Percentiles rank a stretch among this genome's conserved stretches.
These are phyloP conservation scores for Cynara cardunculus DNA, from an alignment of 129 eudicot species.

Conservation along the genomic window DNA sequence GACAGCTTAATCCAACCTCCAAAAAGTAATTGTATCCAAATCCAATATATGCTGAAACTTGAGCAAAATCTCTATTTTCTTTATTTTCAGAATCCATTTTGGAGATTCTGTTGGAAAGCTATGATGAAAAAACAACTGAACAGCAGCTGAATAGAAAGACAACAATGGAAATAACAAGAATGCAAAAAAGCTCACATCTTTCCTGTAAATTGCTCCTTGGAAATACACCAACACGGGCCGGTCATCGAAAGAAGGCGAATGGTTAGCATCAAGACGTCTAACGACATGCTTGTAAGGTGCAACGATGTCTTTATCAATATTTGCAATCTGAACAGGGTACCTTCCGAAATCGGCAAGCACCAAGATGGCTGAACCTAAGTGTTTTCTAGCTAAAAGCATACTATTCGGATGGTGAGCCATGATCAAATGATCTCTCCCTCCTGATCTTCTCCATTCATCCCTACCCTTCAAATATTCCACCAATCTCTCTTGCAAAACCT, in stretches of 20 bases:
- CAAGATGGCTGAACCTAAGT: constrained; percentile 64
- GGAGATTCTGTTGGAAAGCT: neutral
- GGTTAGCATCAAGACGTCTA: constrained; percentile 30
- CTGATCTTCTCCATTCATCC: constrained; percentile 57
- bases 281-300: constrained; percentile 96
- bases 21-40: too few species aligned
- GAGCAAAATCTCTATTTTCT: neutral
- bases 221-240: constrained; percentile 68
- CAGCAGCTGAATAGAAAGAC: neutral
- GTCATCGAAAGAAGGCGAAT: constrained; percentile 51
- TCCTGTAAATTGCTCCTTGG: constrained; percentile 82
- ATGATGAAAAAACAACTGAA: neutral
- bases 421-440: constrained; percentile 74
- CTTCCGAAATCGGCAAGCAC: constrained; percentile 95
- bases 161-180: neutral
- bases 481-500: constrained; percentile 54
- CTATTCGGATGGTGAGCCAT: constrained; percentile 92
- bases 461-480: constrained; percentile 54
- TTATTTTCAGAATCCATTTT: too few species aligned
- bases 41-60: too few species aligned
- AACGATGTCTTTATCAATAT: constrained; percentile 69
- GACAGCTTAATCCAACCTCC: too few species aligned
- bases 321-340: constrained; percentile 55
- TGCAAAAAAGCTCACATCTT: constrained; percentile 64
- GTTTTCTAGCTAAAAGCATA: constrained; percentile 62